These are phyloP conservation scores for Phytopythium ostracodes DNA, from an alignment of 352 stramenopile species.

Conservation along the genomic window DNA sequence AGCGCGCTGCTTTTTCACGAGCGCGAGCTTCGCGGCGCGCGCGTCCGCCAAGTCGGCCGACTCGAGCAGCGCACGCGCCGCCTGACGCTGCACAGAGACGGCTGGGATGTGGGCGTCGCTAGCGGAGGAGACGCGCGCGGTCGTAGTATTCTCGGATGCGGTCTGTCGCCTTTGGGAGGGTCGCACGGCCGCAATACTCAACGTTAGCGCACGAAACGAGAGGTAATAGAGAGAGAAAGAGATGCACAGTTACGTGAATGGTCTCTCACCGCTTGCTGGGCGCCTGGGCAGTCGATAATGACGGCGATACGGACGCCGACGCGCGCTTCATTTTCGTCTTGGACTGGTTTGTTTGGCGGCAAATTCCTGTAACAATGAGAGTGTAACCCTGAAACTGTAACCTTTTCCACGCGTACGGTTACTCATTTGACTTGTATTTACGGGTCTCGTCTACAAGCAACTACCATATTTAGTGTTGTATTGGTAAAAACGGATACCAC, in stretches of 20 bases:
- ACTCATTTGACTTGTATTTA: background rate
- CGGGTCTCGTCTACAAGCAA: background rate
- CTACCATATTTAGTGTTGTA: background rate
- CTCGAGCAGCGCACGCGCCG: background rate
- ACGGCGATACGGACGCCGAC: background rate
- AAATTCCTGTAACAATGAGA: background rate
- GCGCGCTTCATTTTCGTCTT: conserved; percentile 1
- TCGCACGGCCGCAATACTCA: background rate
- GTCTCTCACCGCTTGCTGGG: background rate
- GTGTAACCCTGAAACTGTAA: no score
- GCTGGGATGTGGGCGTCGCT: background rate
- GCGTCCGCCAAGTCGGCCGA: background rate
- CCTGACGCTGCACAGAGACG: conserved; percentile 2
- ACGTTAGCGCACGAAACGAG: background rate
- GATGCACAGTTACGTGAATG: background rate
- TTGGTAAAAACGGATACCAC: background rate
- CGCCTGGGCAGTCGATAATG: background rate
- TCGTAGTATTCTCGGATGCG: background rate
- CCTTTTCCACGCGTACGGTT: no score
- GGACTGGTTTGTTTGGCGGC: background rate
- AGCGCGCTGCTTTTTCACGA: background rate
- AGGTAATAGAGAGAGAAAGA: background rate
- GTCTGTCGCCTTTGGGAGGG: background rate
- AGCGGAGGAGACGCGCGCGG: background rate
- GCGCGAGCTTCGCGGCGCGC: background rate